A percentile compares a stretch with the other conserved stretches of the same genome.
These are phyloP conservation scores for Colletotrichum sp. DNA, from an alignment of 2,329 filamentous ascomycete species.

Conservation along the genomic window DNA sequence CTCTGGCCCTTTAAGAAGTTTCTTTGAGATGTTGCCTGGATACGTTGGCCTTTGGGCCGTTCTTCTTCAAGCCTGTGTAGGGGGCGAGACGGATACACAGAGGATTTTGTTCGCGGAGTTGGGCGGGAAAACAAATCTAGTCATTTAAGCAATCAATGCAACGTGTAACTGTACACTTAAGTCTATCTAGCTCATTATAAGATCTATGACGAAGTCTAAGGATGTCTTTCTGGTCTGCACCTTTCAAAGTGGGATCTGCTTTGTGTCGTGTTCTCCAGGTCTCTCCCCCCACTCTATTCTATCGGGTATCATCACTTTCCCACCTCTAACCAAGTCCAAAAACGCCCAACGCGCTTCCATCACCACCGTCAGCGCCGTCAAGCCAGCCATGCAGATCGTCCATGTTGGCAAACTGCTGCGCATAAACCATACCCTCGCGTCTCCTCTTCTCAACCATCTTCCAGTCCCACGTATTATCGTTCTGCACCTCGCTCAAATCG, in stretches of 20 bases:
- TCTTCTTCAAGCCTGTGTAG: not conserved
- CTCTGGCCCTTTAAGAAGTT: constrained; percentile 31
- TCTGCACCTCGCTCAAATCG: constrained; percentile 39
- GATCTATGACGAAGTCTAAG: not conserved
- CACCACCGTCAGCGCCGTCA: constrained; percentile 56
- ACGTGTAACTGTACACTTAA: not conserved
- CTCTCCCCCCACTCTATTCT: not conserved
- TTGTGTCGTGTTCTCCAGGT: not conserved
- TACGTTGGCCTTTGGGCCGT: not conserved
- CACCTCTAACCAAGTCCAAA: constrained; percentile 46
- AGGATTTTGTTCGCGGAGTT: not conserved
- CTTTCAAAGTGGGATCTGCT: not conserved
- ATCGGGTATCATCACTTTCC: constrained; percentile 4
- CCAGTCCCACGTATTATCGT: constrained; percentile 61
- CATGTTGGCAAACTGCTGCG: constrained; percentile 60
- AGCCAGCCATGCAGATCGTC: constrained; percentile 59
- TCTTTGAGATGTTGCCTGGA: no score
- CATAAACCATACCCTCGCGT: constrained; percentile 59
- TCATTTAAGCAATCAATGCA: not conserved
- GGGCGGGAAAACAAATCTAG: not conserved
- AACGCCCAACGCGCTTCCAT: constrained; percentile 54
- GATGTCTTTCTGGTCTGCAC: not conserved
- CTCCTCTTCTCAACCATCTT: constrained; percentile 59
- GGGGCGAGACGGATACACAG: not conserved
- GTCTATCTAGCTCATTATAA: not conserved